Percentiles rank a stretch among this genome's conserved stretches.
Conservation (phyloP, 73 alveolate genomes). For the Urostyla sp. region DNA sequence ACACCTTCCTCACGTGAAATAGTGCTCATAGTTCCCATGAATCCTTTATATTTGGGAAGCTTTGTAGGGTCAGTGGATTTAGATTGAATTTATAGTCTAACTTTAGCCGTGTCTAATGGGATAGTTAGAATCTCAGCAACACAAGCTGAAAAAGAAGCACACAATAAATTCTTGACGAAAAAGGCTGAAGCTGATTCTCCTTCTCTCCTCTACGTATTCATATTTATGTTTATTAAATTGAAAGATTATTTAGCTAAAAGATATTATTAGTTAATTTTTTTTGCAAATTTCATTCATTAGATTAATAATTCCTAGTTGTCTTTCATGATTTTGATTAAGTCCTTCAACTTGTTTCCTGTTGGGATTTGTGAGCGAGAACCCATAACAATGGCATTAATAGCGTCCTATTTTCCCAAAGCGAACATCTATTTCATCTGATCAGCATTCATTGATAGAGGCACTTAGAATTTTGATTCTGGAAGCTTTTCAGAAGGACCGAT, state of each 20-base stretch:
- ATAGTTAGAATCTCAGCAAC: conserved; percentile 68
- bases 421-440: background rate
- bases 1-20: conserved; percentile 74
- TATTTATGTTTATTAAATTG: conserved; percentile 1
- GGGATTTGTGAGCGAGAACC: background rate
- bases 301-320: too few species aligned
- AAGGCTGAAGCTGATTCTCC: conserved; percentile 10
- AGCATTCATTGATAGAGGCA: background rate
- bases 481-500: conserved; percentile 54
- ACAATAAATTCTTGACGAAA: conserved; percentile 1
- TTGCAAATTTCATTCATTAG: background rate
- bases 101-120: conserved; percentile 86
- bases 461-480: background rate
- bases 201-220: conserved; percentile 26
- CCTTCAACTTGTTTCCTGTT: too few species aligned
- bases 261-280: background rate
- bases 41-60: conserved; percentile 68
- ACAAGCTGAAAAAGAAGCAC: conserved; percentile 35
- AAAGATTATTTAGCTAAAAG: background rate
- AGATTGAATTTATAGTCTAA: conserved; percentile 70
- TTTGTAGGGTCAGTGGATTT: conserved; percentile 37
- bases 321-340: background rate
- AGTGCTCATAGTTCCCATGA: conserved; percentile 58
- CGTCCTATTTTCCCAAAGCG: background rate
- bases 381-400: background rate